Evolutionary conservation across 345 rosid species (phyloP).

Genomic region (Aethionema arabicum): DNA sequence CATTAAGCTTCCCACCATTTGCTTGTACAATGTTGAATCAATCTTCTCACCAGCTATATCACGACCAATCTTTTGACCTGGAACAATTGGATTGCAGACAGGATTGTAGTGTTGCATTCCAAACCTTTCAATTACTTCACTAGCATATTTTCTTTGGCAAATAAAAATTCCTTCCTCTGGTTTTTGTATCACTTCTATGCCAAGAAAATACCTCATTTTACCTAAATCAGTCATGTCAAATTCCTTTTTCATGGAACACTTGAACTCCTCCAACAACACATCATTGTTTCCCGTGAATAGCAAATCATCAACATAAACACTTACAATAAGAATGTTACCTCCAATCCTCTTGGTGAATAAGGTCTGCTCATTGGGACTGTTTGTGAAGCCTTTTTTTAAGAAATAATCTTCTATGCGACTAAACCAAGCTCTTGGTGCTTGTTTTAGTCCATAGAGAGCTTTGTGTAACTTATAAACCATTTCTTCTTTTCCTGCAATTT

Average conservation of each 20-base stretch:
- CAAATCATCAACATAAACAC: neutral
- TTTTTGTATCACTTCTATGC: neutral
- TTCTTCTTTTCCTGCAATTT: neutral
- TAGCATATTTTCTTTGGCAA: neutral
- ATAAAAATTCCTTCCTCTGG: neutral
- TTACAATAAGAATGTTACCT: neutral
- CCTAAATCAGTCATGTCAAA: conserved; percentile 11
- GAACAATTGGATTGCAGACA: neutral
- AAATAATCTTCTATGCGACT: neutral
- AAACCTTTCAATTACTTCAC: neutral
- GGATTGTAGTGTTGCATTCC: neutral
- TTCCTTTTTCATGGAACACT: neutral
- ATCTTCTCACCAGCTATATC: neutral
- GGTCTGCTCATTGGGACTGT: neutral
- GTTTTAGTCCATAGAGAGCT: neutral
- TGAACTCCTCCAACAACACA: neutral
- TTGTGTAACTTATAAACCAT: neutral
- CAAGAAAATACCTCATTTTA: neutral
- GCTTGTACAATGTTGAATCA: neutral
- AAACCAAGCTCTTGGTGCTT: neutral
- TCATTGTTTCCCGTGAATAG: neutral
- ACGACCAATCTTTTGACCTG: neutral
- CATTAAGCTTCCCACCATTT: neutral
- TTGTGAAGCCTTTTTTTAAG: neutral
- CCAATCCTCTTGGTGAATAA: neutral